Percentiles rank a stretch among this genome's conserved stretches.
Evolutionary conservation across 2,329 filamentous ascomycete genomes (phyloP).

Genomic region (Ilyonectria robusta): DNA sequence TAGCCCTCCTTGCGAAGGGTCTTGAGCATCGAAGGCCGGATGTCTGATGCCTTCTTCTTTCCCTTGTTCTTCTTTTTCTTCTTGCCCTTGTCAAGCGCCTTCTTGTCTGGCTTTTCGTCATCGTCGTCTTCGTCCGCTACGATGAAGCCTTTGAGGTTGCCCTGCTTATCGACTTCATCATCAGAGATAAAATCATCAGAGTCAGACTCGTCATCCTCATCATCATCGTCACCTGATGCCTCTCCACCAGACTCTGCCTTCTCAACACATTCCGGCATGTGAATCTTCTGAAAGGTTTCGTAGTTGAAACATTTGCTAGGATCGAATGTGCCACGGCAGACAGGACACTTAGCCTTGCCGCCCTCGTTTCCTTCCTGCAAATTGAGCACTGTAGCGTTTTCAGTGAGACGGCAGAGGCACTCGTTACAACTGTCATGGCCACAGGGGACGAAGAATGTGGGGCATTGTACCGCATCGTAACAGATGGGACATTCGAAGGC

Average conservation of each 20-base stretch:
- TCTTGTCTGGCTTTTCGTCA: conserved; percentile 47
- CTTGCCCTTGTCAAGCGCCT: conserved; percentile 30
- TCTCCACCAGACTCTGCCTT: conserved; percentile 54
- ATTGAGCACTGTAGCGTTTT: conserved; percentile 67
- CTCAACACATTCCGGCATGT: conserved; percentile 71
- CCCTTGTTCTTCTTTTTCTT: conserved; percentile 44
- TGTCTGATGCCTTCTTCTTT: conserved; percentile 59
- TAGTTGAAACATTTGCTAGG: conserved; percentile 81
- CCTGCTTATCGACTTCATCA: conserved; percentile 53
- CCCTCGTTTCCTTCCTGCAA: conserved; percentile 73
- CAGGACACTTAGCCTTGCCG: conserved; percentile 76
- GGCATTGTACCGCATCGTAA: conserved; percentile 81
- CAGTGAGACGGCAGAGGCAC: conserved; percentile 79
- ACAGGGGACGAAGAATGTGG: conserved; percentile 84
- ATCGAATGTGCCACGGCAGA: conserved; percentile 79
- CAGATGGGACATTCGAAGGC: conserved; percentile 88
- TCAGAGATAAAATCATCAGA: conserved; percentile 51
- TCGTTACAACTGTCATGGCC: conserved; percentile 85
- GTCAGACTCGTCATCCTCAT: conserved; percentile 46
- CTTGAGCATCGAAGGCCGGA: conserved; percentile 71
- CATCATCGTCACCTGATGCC: conserved; percentile 52
- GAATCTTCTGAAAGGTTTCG: conserved; percentile 79
- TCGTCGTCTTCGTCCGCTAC: conserved; percentile 56
- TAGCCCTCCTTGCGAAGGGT: conserved; percentile 75
- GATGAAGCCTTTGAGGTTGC: conserved; percentile 68